Evolutionary conservation across 1,139 yeast species (phyloP).

Genomic region (Candida labiduridarum): DNA sequence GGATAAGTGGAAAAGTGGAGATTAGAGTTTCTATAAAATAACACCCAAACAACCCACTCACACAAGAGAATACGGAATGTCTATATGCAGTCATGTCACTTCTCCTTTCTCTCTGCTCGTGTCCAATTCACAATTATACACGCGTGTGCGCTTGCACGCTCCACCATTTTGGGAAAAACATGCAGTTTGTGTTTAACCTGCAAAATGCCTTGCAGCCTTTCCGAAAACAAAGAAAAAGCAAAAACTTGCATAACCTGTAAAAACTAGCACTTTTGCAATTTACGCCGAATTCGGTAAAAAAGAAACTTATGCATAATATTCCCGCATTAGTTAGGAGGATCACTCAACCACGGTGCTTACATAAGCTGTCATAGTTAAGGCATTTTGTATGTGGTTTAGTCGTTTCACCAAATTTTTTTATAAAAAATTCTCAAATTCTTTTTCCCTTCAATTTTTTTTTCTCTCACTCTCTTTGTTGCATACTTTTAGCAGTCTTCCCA

Average conservation of each 20-base stretch:
- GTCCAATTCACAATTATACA: not conserved
- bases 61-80: too few species aligned
- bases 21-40: too few species aligned
- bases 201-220: not conserved
- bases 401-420: not conserved
- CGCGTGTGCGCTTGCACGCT: not conserved
- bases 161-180: not conserved
- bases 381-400: too few species aligned
- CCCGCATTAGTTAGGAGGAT: too few species aligned
- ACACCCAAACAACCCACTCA: too few species aligned
- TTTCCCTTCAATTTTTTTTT: not conserved
- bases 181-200: not conserved
- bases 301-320: too few species aligned
- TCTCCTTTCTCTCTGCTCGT: not conserved
- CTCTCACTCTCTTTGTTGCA: not conserved
- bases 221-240: not conserved
- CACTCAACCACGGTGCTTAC: not conserved
- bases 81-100: not conserved
- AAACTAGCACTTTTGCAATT: not conserved
- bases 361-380: not conserved
- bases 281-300: not conserved
- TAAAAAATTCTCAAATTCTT: not conserved
- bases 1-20: too few species aligned
- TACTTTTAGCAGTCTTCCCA: not conserved
- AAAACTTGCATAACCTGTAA: not conserved